These are phyloP conservation scores for Cladosporium sp. DNA, from an alignment of 2,329 filamentous ascomycete species.

Conservation along the genomic window DNA sequence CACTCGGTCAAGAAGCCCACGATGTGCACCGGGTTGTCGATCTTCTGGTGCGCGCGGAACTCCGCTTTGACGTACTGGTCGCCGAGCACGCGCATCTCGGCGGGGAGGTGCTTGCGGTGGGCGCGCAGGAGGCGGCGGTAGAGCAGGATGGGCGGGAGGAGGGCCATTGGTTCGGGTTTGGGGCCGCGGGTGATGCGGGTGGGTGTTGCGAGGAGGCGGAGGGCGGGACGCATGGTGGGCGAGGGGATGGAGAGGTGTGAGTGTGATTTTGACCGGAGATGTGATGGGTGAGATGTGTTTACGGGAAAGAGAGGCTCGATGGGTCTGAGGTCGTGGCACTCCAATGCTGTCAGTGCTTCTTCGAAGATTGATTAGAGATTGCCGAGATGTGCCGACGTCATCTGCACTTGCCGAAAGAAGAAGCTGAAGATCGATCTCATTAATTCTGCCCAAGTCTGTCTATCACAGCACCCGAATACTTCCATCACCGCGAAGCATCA, in stretches of 20 bases:
- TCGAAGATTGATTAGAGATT: neutral
- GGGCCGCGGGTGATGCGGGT: conserved; percentile 39
- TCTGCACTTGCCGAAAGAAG: conserved; percentile 7
- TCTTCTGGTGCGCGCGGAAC: conserved; percentile 77
- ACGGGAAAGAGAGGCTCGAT: neutral
- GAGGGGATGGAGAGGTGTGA: neutral
- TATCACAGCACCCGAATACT: neutral
- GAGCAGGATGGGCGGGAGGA: conserved; percentile 83
- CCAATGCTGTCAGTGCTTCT: neutral
- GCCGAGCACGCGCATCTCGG: conserved; percentile 75
- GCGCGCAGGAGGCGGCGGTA: conserved; percentile 85
- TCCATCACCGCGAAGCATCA: neutral
- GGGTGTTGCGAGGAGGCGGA: conserved; percentile 35
- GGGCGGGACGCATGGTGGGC: conserved; percentile 29
- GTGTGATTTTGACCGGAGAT: neutral
- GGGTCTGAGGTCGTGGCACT: neutral
- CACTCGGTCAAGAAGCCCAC: conserved; percentile 96
- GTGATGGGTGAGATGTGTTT: neutral
- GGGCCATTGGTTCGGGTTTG: conserved; percentile 58
- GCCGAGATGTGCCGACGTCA: conserved; percentile 17
- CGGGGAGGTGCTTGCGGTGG: conserved; percentile 75
- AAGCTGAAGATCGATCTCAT: conserved; percentile 7
- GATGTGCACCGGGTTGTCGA: conserved; percentile 90
- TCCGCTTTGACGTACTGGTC: conserved; percentile 93
- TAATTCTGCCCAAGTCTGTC: neutral